These are phyloP conservation scores for Tolypocladium ovalisporum DNA, from an alignment of 2,329 filamentous ascomycete species.

Conservation along the genomic window DNA sequence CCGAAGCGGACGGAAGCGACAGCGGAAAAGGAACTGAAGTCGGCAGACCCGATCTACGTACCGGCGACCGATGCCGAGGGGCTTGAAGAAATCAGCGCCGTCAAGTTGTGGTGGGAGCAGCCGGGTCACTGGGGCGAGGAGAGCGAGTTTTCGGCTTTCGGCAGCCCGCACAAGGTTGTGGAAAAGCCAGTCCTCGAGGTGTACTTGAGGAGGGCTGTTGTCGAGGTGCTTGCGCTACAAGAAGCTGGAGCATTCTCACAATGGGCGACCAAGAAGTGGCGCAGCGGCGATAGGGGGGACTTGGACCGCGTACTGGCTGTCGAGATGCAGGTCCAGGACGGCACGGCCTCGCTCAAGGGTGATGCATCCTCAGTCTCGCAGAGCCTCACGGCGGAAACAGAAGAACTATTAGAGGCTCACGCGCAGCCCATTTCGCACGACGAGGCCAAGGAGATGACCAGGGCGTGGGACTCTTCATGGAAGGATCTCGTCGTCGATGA, in stretches of 20 bases:
- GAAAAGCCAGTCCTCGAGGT: constrained; percentile 36
- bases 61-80: constrained; percentile 34
- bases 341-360: constrained; percentile 26
- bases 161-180: constrained; percentile 24
- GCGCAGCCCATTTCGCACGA: constrained; percentile 17
- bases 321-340: constrained; percentile 28
- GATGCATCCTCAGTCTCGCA: constrained; percentile 22
- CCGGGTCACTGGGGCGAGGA: constrained; percentile 39
- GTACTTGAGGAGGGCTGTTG: constrained; percentile 36
- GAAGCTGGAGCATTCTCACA: constrained; percentile 17
- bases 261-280: constrained; percentile 23
- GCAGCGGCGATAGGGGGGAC: constrained; percentile 18
- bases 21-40: constrained; percentile 18
- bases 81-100: constrained; percentile 34
- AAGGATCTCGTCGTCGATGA: constrained; percentile 46
- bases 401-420: constrained; percentile 9
- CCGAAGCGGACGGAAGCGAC: constrained; percentile 20
- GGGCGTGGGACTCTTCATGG: constrained; percentile 45
- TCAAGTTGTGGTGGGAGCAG: constrained; percentile 43
- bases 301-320: constrained; percentile 23
- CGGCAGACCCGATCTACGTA: constrained; percentile 27
- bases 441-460: constrained; percentile 30
- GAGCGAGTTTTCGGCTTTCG: constrained; percentile 34
- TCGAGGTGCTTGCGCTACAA: constrained; percentile 38
- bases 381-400: constrained; percentile 18